Evolutionary conservation across 2,329 filamentous ascomycete species (phyloP), one percentile per base, ranked within the genome.

Genomic region (Sporothrix mexicana): DNA sequence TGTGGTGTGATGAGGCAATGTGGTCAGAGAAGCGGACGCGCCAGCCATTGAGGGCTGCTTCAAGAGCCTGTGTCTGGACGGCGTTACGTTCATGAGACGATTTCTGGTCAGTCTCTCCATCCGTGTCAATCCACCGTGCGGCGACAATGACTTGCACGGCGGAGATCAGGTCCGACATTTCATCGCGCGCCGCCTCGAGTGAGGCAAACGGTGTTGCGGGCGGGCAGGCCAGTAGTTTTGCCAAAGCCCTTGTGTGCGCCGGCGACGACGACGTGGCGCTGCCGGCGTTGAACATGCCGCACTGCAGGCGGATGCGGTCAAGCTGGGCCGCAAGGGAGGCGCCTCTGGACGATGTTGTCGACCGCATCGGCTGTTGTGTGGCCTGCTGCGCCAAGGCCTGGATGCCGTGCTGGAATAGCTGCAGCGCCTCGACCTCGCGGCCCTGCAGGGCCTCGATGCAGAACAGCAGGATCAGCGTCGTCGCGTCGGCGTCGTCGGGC

Each of bases 361-460:
- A 9, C 3, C 2, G 25, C 1, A 2, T 7, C 5, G 68, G 12
- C 20, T 13, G 43, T 49, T 10, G 17, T 51, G 20, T 41, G 12
- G 41, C 4, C 15, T n/a, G 36, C 17, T 57, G 5, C 10, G 59
- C n/a, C 61, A 71, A 12, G 10, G 57, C 57, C 7, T 23, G 45
- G n/a, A 55, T 66, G 57, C 47, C 70, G 30, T 45, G 57, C 17
- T 66, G 57, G 25, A 45, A 66, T 7, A 71, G 70, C 10, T 20
- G 43, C 9, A 71, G 70, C 9, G 70, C 70, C 7, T 71, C 59
- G 15, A 13, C 10, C 12, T 71, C 70, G 17, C 57, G 70, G 20
- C 59, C 70, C 36, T 71, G 70, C 36, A 71, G 70, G 3, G 57
- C 59, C 70, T 71, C 70, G 36, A 71, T 71, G 47, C 70, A 71